phyloP scores from a whole-genome alignment of 441 rosid species.

The Pelargonium fulgidum region DNA sequence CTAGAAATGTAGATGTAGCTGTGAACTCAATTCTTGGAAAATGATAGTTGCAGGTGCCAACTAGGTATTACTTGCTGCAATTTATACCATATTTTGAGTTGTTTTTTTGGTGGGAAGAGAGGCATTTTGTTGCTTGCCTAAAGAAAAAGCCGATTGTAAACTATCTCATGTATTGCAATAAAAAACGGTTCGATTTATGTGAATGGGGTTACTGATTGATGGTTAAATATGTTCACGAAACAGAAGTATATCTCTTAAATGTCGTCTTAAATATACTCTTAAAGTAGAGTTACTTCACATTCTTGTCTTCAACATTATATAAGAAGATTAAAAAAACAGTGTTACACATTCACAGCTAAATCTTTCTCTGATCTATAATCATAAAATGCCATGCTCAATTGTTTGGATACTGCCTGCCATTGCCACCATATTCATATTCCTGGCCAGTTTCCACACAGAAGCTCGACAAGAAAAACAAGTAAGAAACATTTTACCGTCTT shows the following conservation, averaged over 20 bases:
- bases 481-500: neutral
- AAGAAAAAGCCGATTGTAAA: neutral
- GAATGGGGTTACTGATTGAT: neutral
- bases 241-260: neutral
- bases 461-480: neutral
- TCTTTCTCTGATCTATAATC: neutral
- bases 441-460: neutral
- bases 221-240: neutral
- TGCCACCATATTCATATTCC: neutral
- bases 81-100: neutral
- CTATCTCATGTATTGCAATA: neutral
- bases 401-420: neutral
- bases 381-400: neutral
- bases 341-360: neutral
- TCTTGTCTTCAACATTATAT: neutral
- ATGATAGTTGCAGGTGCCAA: conserved; percentile 4
- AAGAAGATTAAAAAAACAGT: too few species aligned
- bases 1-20: conserved; percentile 39
- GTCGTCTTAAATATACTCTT: neutral
- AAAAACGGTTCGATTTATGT: neutral
- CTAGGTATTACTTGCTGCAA: too few species aligned
- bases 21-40: conserved; percentile 32
- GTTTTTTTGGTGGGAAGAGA: neutral
- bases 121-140: conserved; percentile 2
- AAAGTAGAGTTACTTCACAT: neutral